These are phyloP conservation scores for Stygiomarasmius scandens DNA, from an alignment of 1,284 basidiomycete species.

Conservation along the genomic window DNA sequence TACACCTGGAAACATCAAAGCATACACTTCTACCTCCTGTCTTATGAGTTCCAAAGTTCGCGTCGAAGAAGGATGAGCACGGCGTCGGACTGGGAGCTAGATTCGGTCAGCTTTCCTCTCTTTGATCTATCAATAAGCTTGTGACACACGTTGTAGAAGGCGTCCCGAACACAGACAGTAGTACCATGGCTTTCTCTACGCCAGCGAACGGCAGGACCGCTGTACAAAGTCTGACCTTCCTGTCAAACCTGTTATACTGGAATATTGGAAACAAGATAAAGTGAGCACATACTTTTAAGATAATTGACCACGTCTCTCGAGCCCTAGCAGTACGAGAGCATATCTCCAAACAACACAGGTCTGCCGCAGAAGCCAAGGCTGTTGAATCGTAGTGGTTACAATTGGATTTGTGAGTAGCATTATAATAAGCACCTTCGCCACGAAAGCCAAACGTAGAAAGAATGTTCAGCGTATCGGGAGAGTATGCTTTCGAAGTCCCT, in stretches of 20 bases:
- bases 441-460: conserved; percentile 83
- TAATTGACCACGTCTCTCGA: conserved; percentile 68
- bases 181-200: conserved; percentile 73
- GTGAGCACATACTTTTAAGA: conserved; percentile 70
- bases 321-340: conserved; percentile 66
- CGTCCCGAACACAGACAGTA: conserved; percentile 78
- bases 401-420: neutral
- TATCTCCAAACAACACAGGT: conserved; percentile 76
- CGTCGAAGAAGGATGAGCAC: conserved; percentile 59
- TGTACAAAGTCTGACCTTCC: conserved; percentile 69
- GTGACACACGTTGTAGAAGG: conserved; percentile 77
- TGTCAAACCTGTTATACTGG: conserved; percentile 29
- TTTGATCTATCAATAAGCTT: conserved; percentile 4
- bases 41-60: conserved; percentile 68
- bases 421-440: conserved; percentile 72
- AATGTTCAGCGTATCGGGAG: conserved; percentile 47
- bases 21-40: conserved; percentile 70
- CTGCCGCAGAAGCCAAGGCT: conserved; percentile 85
- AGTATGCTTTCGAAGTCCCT: conserved; percentile 78
- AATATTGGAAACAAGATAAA: conserved; percentile 5
- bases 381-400: neutral
- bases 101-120: conserved; percentile 10
- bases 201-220: conserved; percentile 74
- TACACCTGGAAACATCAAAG: conserved; percentile 72
- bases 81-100: conserved; percentile 79